Evolutionary conservation across 2,329 filamentous ascomycete genomes (phyloP), one percentile per base, ranked within the genome.

Genomic region (Claviceps sorghi): DNA sequence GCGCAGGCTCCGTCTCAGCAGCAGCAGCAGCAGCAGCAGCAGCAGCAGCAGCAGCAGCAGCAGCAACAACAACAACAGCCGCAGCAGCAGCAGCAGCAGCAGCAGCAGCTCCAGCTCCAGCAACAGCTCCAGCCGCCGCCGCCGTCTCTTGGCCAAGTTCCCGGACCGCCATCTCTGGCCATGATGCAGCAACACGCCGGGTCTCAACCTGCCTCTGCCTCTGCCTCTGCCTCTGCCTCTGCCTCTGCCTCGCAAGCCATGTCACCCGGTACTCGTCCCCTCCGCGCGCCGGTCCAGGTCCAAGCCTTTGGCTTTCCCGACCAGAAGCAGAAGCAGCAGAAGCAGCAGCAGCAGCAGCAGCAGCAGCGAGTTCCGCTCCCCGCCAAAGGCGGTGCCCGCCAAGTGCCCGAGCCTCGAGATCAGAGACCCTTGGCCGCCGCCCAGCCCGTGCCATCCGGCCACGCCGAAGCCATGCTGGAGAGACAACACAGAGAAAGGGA

Each of bases 241-340:
- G 63, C 63, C 15, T 60, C 69, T 8, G 26, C 26, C 26, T 26
- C 69, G 8, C 73, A 72, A 54, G 62, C 67, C 46, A 74, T 75
- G 67, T 78, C 75, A 10, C 76, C 75, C 2, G 60, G 60, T 43
- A 56, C 47, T 49, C 69, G 71, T 30, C 68, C 72, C 19, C 55
- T 73, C 22, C 68, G 73, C 57, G 70, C 72, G 26, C 72, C 73
- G 11, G 57, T 63, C 19, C 26, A 3, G 26, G 26, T 26, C 26
- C 66, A 65, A 29, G 60, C 63, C 17, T 75, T 75, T 54, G 65
- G 69, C 5, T 76, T 75, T 55, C 63, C 67, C 5, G 74, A 77
- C 32, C 67, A 50, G 34, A 45, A 52, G 38, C 51, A 43, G 15
- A 58, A 7, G 55, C 59, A 11, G 26, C 3, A 26, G 26, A 3